These are phyloP conservation scores for Brettanomyces naardenensis DNA, from an alignment of 805 yeast species.

Conservation along the genomic window DNA sequence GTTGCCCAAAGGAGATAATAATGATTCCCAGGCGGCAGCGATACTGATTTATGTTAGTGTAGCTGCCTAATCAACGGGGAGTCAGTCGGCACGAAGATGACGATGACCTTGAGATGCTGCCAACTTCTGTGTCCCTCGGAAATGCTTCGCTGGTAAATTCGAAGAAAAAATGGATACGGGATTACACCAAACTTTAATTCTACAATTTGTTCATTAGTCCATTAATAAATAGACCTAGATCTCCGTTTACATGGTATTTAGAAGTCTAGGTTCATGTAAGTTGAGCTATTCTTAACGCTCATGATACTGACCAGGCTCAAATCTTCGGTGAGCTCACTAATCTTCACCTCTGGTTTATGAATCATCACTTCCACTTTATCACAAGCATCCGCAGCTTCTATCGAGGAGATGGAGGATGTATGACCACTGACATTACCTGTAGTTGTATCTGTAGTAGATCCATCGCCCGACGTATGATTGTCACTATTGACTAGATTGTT, in stretches of 20 bases:
- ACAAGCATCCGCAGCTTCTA: constrained; percentile 5
- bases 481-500: constrained; percentile 2
- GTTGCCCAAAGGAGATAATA: neutral
- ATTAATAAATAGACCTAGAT: no score
- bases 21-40: no score
- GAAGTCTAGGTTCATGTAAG: constrained; percentile 15
- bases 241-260: no score
- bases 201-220: no score
- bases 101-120: no score
- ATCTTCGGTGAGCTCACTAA: constrained; percentile 13
- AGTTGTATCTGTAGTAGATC: constrained; percentile 1
- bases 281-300: constrained; percentile 11
- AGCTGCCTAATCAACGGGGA: no score
- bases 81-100: no score
- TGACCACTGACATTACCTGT: neutral
- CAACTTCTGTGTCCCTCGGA: no score
- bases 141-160: no score
- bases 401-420: constrained; percentile 1
- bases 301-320: constrained; percentile 20
- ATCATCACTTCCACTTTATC: constrained; percentile 14
- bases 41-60: no score
- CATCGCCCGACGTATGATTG: constrained; percentile 3
- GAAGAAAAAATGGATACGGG: no score
- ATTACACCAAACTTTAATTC: no score
- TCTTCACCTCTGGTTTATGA: constrained; percentile 7